Base-by-base conservation (phyloP, 1,139 yeast genomes). In the Diutina neorugosa region DNA sequence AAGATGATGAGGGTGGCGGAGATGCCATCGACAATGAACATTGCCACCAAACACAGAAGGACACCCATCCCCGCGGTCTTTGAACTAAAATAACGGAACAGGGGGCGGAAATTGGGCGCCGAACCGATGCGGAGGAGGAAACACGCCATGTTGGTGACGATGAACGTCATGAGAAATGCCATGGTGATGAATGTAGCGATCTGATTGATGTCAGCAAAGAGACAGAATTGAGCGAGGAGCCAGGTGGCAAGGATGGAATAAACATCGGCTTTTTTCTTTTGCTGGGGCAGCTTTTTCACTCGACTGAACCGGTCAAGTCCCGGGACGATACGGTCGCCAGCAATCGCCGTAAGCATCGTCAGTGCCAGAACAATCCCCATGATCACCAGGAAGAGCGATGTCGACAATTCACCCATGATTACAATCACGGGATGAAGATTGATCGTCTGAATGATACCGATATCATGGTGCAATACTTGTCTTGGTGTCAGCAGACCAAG, bases 311-410 rank as follows among this genome's bases (percentile, higher is more conserved):
- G 56, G 0, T 76, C 66, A 14, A 90, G 68, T 0, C 90, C 93
- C 0, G 98, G 98, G 21, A 93, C 70, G 51, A 93, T 84, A 51
- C 77, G 76, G 66, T 93, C 98, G 59, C 86, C 80, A 0, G 98
- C 88, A 57, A 93, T 88, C 0, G 98, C 98, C 61, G 86, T 90
- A 27, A 93, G 70, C 60, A 91, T 81, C 54, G 88, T 83, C 0
- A 97, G 95, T 0, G 98, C 96, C 8, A 98, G 98, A 9, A 91
- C 91, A 53, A 93, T 78, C 53, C 98, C 98, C 72, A 93, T 94
- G 58, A 93, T 86, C 2, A 93, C 90, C 0, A 97, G 89, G 64
- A 93, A 93, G 16, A 93, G 69, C 0, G 96, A 84, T 0, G 98
- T 91, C 0, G 97, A 81, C 55, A 89, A 73, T 64, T 93, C 98